Conservation (phyloP, 345 rosid species). For the Geranium brycei region DNA sequence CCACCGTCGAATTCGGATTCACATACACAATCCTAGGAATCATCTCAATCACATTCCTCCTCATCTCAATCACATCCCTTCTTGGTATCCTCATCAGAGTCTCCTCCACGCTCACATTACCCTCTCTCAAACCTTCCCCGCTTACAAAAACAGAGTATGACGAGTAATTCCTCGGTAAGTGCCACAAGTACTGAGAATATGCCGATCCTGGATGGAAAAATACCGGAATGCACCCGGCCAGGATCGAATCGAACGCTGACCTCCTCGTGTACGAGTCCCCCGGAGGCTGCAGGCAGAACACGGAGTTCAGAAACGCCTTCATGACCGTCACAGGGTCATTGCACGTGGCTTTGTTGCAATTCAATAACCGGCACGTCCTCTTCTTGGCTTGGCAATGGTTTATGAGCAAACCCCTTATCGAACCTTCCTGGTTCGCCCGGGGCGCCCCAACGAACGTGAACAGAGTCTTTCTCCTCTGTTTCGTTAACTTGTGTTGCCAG, state of each 20-base stretch:
- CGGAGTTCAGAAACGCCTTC: constrained; percentile 43
- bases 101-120: constrained; percentile 41
- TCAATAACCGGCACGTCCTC: constrained; percentile 44
- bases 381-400: constrained; percentile 48
- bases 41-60: constrained; percentile 42
- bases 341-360: constrained; percentile 31
- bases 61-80: constrained; percentile 30
- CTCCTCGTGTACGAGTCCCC: constrained; percentile 79
- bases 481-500: constrained; percentile 54
- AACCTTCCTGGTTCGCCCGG: constrained; percentile 35
- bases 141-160: constrained; percentile 59
- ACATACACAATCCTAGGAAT: constrained; percentile 57
- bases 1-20: constrained; percentile 35
- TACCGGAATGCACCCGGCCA: constrained; percentile 31
- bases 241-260: constrained; percentile 53
- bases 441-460: constrained; percentile 61
- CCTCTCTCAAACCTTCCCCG: constrained; percentile 26
- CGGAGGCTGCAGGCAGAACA: constrained; percentile 66
- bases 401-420: constrained; percentile 45
- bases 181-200: constrained; percentile 72
- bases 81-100: constrained; percentile 27
- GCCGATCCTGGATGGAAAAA: constrained; percentile 85
- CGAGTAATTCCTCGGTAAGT: constrained; percentile 44
- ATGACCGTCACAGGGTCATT: constrained; percentile 34
- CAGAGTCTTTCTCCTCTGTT: constrained; percentile 26